Evolutionary conservation across 768 basidiomycete species (phyloP), one percentile per base, ranked within the genome.

Genomic region (Lepiota venenata): DNA sequence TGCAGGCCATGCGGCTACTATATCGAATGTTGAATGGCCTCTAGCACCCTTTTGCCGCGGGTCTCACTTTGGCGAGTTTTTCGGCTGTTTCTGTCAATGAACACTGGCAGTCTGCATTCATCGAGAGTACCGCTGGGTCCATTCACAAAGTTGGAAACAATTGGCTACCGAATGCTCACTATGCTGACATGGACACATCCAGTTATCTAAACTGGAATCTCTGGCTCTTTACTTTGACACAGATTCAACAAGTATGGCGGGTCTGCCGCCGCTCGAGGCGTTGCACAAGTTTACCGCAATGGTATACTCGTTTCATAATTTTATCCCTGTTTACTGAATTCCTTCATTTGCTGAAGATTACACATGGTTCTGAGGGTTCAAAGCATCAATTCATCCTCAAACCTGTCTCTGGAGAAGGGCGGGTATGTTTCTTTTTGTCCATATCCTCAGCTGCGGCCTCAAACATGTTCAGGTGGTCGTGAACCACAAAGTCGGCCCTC

Each of bases 221-320:
- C 75, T 99, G 48, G 89, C 94, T 1, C 69, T 94, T 2, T 99
- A 99, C 67, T 98, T 98, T 62, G 91, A 99, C 66, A 98, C 97
- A 0, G 95, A 99, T 66, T 82, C 90, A 2, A 70, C 75, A 15
- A 91, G 85, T 60, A 82, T 98, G 72, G 82, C 85, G 35, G 89
- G 84, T 43, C 74, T 84, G 16, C 73, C 81, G 45, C 74, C 77
- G 15, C 66, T 68, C n/a, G 86, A 92, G 56, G 85, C 85, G 14
- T 76, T 90, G 50, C 74, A 81, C 55, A 84, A 78, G 57, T 92
- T 98, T 64, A 82, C 80, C 42, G 77, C 82, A 10, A 84, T 93
- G 80, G 92, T 90, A 55, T n/a, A 12, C 18, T 25, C 36, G 35
- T 40, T 18, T 54, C 48, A 47, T 50, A 9, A 0, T 43, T 14